These are phyloP conservation scores for Amaranthus tricolor DNA, from an alignment of 179 eudicot species.

Conservation along the genomic window DNA sequence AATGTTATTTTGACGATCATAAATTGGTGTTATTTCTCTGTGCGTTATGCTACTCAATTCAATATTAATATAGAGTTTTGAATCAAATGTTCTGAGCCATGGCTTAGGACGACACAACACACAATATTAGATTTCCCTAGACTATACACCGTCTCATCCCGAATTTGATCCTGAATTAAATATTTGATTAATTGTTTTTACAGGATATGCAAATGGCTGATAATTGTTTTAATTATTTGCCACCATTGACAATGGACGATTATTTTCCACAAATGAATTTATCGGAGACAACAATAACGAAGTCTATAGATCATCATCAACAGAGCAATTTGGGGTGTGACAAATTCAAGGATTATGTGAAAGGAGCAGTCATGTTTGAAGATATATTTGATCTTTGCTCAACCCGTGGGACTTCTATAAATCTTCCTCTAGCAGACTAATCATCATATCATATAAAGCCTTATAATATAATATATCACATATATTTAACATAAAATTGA, in stretches of 20 bases:
- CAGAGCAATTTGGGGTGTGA: conserved; percentile 25
- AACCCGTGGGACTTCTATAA: conserved; percentile 26
- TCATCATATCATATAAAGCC: background rate
- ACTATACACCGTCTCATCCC: no score
- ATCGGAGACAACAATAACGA: conserved; percentile 30
- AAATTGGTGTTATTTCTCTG: no score
- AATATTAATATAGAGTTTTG: no score
- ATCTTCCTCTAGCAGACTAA: conserved; percentile 27
- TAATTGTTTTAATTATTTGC: conserved; percentile 23
- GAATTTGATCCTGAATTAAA: no score
- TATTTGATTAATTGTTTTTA: background rate
- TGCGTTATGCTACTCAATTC: no score
- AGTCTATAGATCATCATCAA: conserved; percentile 24
- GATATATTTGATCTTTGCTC: conserved; percentile 40
- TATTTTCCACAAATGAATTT: conserved; percentile 41
- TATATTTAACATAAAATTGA: conserved; percentile 26
- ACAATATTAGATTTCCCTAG: no score
- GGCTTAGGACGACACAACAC: no score
- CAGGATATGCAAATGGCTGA: conserved; percentile 37
- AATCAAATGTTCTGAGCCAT: no score
- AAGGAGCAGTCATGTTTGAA: conserved; percentile 38
- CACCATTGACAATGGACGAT: conserved; percentile 43
- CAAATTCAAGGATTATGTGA: conserved; percentile 40
- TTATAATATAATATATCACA: no score
- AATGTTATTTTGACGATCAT: no score